Evolutionary conservation across 441 rosid species (phyloP).

Genomic region (Mallotus japonicus): DNA sequence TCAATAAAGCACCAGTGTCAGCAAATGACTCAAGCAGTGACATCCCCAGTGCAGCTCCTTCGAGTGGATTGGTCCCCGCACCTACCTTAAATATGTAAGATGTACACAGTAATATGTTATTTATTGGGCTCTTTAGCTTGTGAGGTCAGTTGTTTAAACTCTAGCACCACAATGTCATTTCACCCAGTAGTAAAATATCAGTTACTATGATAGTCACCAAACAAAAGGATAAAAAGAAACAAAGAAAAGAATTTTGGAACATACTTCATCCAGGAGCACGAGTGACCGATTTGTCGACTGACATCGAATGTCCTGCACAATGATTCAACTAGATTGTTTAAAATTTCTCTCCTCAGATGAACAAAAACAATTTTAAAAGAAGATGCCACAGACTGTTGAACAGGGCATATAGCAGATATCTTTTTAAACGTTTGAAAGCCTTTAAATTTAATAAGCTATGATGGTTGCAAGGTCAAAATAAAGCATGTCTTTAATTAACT

Average conservation of each 20-base stretch:
- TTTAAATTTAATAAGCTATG: not conserved
- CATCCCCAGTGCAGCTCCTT: constrained; percentile 98
- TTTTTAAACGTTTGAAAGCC: constrained; percentile 6
- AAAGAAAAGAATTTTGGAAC: constrained; percentile 25
- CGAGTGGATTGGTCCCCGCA: constrained; percentile 97
- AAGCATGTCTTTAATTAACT: not conserved
- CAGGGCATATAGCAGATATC: constrained; percentile 13
- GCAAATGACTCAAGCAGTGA: constrained; percentile 88
- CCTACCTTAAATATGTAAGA: constrained; percentile 58
- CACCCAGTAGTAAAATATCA: constrained; percentile 9
- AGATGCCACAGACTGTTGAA: not conserved
- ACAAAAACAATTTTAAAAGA: not conserved
- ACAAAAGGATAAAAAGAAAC: not conserved
- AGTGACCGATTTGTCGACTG: constrained; percentile 72
- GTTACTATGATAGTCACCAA: not conserved
- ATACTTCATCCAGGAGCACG: constrained; percentile 92
- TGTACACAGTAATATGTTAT: not conserved
- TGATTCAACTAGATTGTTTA: constrained; percentile 19
- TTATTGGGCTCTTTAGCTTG: not conserved
- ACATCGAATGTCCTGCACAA: constrained; percentile 70
- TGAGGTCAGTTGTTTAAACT: too few relatives aligned
- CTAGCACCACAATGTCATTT: not conserved
- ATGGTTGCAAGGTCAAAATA: not conserved
- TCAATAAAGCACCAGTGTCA: constrained; percentile 64
- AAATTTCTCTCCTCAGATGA: constrained; percentile 6